Conservation (phyloP, 345 rosid species). For the Arabis hirsuta region DNA sequence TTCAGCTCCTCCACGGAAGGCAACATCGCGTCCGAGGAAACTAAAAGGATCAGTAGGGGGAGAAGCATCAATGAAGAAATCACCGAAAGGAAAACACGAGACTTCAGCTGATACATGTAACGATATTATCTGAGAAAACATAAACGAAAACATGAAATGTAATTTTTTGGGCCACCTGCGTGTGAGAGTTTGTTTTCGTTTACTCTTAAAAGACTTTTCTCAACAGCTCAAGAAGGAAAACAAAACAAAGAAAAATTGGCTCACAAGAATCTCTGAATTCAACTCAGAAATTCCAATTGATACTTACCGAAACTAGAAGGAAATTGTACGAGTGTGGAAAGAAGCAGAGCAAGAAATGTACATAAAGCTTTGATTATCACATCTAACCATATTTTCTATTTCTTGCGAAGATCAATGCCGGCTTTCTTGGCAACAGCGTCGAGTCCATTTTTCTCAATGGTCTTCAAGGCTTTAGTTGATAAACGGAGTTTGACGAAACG, state of each 20-base stretch:
- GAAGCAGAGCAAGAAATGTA: constrained; percentile 31
- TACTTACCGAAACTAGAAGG: constrained; percentile 19
- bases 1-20: constrained; percentile 43
- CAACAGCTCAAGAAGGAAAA: constrained; percentile 5
- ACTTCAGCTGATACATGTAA: constrained; percentile 39
- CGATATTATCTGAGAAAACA: constrained; percentile 35
- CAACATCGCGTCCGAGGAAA: constrained; percentile 39
- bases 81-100: constrained; percentile 38
- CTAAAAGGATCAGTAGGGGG: constrained; percentile 43
- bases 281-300: constrained; percentile 23
- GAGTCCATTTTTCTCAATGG: constrained; percentile 90
- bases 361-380: constrained; percentile 12
- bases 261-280: constrained; percentile 25
- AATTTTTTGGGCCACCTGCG: constrained; percentile 2
- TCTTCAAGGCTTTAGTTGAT: constrained; percentile 88
- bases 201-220: constrained; percentile 6
- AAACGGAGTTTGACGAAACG: constrained; percentile 81
- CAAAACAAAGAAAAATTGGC: background rate
- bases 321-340: constrained; percentile 15
- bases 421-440: constrained; percentile 99
- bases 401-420: constrained; percentile 83
- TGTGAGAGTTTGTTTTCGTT: constrained; percentile 29
- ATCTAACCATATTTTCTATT: constrained; percentile 10
- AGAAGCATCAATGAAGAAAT: constrained; percentile 38
- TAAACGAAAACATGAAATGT: constrained; percentile 25